These are phyloP conservation scores for Entophlyctis luteolus DNA, from an alignment of 192 early-diverging fungal species.

Conservation along the genomic window DNA sequence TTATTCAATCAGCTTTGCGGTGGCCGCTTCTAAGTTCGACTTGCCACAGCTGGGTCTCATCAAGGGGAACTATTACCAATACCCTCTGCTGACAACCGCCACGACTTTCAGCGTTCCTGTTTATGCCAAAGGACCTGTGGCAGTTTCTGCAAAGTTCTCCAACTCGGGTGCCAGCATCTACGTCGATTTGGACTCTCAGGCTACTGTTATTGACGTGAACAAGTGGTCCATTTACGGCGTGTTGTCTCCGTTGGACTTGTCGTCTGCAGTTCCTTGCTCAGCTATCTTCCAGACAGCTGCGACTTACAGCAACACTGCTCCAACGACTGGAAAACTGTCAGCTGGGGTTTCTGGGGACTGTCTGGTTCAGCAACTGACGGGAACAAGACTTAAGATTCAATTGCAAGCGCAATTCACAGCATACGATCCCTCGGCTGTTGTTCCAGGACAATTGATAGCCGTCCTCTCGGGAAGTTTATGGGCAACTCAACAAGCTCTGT, in stretches of 20 bases:
- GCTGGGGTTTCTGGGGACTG: conserved; percentile 1
- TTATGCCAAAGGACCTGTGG: conserved; percentile 1
- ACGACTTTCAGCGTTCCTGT: neutral
- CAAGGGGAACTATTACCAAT: conserved; percentile 9
- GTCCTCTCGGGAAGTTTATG: conserved; percentile 15
- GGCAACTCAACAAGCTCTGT: neutral
- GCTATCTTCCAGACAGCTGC: conserved; percentile 12
- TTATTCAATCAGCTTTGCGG: conserved; percentile 11
- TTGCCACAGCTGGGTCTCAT: neutral
- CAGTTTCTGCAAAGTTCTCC: conserved; percentile 8
- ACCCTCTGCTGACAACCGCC: neutral
- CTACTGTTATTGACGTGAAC: conserved; percentile 12
- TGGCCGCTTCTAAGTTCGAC: conserved; percentile 19
- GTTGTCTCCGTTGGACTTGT: neutral
- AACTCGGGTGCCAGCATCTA: conserved; percentile 20
- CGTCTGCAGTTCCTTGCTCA: conserved; percentile 7
- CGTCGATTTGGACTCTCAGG: conserved; percentile 16
- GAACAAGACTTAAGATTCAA: conserved; percentile 7
- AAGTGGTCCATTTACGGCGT: neutral
- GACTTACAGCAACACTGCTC: neutral
- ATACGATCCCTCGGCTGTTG: conserved; percentile 17
- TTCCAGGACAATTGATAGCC: neutral
- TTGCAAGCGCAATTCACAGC: conserved; percentile 14
- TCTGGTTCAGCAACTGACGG: conserved; percentile 16
- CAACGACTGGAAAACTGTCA: conserved; percentile 21